These are phyloP conservation scores for Pseudogymnoascus sp. DNA, from an alignment of 2,329 filamentous ascomycete species.

Conservation along the genomic window DNA sequence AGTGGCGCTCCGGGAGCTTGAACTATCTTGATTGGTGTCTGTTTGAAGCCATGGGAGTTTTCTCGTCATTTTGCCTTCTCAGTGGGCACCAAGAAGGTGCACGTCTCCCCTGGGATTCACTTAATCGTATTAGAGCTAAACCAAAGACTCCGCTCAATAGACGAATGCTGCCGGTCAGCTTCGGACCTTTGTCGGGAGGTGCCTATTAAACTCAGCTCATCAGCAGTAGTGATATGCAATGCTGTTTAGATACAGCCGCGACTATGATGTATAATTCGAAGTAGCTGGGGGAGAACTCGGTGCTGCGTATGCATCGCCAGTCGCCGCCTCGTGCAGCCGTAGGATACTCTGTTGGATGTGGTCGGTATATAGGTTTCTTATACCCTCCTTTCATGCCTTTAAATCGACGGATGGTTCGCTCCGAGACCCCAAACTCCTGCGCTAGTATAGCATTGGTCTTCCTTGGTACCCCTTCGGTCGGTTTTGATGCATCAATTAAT, in stretches of 20 bases:
- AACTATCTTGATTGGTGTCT: not conserved
- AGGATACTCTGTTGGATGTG: not conserved
- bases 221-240: no score
- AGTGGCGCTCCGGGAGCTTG: not conserved
- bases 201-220: not conserved
- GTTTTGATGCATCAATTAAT: not conserved
- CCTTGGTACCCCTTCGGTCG: not conserved
- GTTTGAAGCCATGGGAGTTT: slow-evolving; percentile 2
- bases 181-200: not conserved
- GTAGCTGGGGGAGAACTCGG: not conserved
- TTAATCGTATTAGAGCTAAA: not conserved
- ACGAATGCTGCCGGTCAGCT: not conserved
- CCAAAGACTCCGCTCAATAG: not conserved
- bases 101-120: not conserved
- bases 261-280: not conserved
- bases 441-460: not conserved
- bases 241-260: not conserved
- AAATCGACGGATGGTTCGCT: not conserved
- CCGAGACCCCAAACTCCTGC: not conserved
- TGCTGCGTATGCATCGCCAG: not conserved
- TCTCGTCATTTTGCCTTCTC: not conserved
- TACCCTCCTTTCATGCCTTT: not conserved
- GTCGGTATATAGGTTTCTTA: not conserved
- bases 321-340: not conserved
- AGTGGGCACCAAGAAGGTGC: not conserved